Evolutionary conservation across 805 yeast species (phyloP), one percentile per base, ranked within the genome.

Genomic region (Vanderwaltozyma yarrowii): DNA sequence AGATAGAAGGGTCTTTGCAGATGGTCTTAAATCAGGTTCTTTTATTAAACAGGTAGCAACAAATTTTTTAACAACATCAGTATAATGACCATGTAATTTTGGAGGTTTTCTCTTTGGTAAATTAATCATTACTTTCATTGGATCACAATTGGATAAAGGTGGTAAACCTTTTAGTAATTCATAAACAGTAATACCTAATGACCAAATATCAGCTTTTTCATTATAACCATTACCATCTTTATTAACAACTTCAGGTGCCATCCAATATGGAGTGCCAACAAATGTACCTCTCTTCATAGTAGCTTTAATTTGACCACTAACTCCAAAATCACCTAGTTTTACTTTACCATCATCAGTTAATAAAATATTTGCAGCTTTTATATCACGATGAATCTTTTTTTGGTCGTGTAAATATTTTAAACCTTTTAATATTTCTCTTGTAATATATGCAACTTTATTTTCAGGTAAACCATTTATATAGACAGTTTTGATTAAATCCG

Each of bases 241-340:
- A 32, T 47, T 44, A 32, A 92, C 81, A n/a, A 89, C 82, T 57
- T 92, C 98, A 0, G 98, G 98, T 0, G 98, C 98, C 97, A 89
- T 88, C 96, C 96, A 88, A 60, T 76, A 85, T 12, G 96, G 96
- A 0, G 96, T 87, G 1, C 97, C 97, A 37, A 87, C 95, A 67
- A 88, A 80, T 0, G 96, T 84, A 45, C 79, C 72, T 43, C 76
- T 67, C 40, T 74, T 61, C 47, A 73, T 68, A 36, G 78, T 78
- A 2, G 96, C 54, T 16, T 79, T 71, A 20, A 88, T 67, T 57
- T 86, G 92, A 0, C 92, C 92, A 50, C 89, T 76, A 4, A 88
- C 96, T 1, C 97, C 97, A 65, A 88, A 88, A 62, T 89, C 97
- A 0, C 87, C 96, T 24, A 88, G 62, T 56, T 88, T 89, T 29